These are phyloP conservation scores for Chytriomyces confervae DNA, from an alignment of 192 early-diverging fungal genomes.

Conservation along the genomic window DNA sequence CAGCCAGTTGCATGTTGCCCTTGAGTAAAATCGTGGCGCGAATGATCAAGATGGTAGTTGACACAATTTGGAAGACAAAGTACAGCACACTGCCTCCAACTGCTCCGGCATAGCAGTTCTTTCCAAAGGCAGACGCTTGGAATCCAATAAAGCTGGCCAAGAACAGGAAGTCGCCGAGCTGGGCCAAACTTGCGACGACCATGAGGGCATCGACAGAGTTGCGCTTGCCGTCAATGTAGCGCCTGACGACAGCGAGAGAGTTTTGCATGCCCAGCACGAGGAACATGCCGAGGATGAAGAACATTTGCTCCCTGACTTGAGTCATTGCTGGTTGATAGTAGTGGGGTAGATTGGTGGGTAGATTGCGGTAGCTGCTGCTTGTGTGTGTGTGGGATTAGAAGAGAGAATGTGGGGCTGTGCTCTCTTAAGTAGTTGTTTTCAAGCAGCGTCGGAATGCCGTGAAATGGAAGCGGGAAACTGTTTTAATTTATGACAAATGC, in stretches of 20 bases:
- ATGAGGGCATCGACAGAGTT: not conserved
- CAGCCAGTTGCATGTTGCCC: not conserved
- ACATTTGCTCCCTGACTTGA: not conserved
- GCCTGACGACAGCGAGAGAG: not conserved
- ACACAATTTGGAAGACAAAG: not conserved
- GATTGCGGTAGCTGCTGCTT: no score
- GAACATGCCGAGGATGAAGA: not conserved
- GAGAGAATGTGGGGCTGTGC: no score
- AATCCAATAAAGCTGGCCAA: not conserved
- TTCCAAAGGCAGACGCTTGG: not conserved
- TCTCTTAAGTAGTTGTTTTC: no score
- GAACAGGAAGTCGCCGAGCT: not conserved
- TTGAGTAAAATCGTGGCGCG: not conserved
- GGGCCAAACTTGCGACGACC: not conserved
- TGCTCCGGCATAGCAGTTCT: not conserved
- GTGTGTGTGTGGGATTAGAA: no score
- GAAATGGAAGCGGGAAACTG: no score
- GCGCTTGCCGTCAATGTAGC: not conserved
- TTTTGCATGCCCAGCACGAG: not conserved
- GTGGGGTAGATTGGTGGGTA: no score
- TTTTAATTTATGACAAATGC: no score
- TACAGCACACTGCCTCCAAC: not conserved
- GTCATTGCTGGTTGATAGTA: no score
- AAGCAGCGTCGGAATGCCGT: no score
- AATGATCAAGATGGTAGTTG: not conserved